These are phyloP conservation scores for Cutaneotrichosporon mucoides DNA, from an alignment of 1,284 basidiomycete species.

Conservation along the genomic window DNA sequence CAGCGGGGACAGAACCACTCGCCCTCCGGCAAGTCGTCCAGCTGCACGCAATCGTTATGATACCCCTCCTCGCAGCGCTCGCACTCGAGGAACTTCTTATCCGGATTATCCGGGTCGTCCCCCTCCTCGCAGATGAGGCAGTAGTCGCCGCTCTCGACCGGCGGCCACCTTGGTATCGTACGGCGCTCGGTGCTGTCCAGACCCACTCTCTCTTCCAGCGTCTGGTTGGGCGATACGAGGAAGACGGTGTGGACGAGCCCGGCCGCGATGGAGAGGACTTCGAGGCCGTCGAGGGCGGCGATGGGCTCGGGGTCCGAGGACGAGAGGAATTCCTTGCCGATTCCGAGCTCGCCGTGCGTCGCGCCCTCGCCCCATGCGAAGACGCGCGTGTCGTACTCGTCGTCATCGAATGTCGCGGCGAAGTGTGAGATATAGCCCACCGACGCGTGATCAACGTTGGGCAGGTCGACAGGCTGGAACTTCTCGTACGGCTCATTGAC, in stretches of 20 bases:
- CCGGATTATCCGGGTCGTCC: conserved; percentile 42
- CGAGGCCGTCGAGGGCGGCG: conserved; percentile 65
- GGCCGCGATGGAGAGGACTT: conserved; percentile 76
- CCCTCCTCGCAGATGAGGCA: conserved; percentile 66
- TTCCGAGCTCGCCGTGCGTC: conserved; percentile 59
- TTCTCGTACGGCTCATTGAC: conserved; percentile 60
- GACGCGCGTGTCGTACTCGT: conserved; percentile 48
- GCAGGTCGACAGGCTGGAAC: not conserved
- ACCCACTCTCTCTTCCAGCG: conserved; percentile 56
- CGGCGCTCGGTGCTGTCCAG: not conserved
- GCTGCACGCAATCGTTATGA: conserved; percentile 74
- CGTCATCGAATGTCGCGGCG: conserved; percentile 61
- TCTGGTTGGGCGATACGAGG: conserved; percentile 65
- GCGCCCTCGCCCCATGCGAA: conserved; percentile 18
- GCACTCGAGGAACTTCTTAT: conserved; percentile 66
- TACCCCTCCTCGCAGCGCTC: conserved; percentile 92
- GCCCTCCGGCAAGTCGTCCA: conserved; percentile 73
- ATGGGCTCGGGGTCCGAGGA: conserved; percentile 77
- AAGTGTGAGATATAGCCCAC: conserved; percentile 91
- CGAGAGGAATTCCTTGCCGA: conserved; percentile 78
- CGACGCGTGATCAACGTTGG: conserved; percentile 50
- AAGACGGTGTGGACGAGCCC: conserved; percentile 82
- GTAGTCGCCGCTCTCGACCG: conserved; percentile 63
- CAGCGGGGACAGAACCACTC: conserved; percentile 90
- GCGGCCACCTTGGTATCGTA: conserved; percentile 63